Percentiles rank a stretch among this genome's conserved stretches.
Evolutionary conservation across 179 eudicot species (phyloP).

Genomic region (Patellifolia procumbens): DNA sequence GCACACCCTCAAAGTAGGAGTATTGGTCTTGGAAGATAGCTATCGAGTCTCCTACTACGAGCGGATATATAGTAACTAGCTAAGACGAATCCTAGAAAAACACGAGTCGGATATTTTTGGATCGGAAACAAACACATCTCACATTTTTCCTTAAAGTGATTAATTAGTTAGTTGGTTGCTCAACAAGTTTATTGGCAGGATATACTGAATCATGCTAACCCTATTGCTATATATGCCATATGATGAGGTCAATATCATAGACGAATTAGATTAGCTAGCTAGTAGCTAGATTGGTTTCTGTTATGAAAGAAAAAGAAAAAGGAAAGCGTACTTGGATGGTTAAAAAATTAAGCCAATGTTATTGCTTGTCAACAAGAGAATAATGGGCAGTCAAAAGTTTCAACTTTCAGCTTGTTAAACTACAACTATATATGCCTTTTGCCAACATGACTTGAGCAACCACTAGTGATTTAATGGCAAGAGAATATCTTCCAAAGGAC

Average conservation of each 20-base stretch:
- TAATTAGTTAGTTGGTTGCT: background rate
- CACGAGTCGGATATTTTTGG: no score
- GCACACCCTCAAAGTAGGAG: no score
- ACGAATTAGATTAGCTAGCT: background rate
- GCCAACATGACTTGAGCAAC: conserved; percentile 20
- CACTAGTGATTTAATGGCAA: conserved; percentile 12
- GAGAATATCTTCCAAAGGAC: conserved; percentile 24
- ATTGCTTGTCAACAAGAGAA: conserved; percentile 21
- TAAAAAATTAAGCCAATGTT: conserved; percentile 13
- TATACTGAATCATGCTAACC: conserved; percentile 26
- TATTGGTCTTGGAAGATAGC: no score
- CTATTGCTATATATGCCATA: conserved; percentile 13
- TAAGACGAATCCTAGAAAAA: no score
- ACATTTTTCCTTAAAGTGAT: conserved; percentile 1
- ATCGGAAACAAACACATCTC: no score
- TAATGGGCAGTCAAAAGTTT: conserved; percentile 33
- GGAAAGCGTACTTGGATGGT: conserved; percentile 5
- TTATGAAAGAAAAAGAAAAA: background rate
- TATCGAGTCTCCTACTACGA: no score
- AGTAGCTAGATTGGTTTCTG: background rate
- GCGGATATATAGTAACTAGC: no score
- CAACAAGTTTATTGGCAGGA: conserved; percentile 14
- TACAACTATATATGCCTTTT: background rate
- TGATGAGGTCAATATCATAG: conserved; percentile 19
- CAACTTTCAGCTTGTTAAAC: conserved; percentile 18